Base-by-base conservation (phyloP, 2,329 filamentous ascomycete genomes). In the Cryphonectria nitschkei region DNA sequence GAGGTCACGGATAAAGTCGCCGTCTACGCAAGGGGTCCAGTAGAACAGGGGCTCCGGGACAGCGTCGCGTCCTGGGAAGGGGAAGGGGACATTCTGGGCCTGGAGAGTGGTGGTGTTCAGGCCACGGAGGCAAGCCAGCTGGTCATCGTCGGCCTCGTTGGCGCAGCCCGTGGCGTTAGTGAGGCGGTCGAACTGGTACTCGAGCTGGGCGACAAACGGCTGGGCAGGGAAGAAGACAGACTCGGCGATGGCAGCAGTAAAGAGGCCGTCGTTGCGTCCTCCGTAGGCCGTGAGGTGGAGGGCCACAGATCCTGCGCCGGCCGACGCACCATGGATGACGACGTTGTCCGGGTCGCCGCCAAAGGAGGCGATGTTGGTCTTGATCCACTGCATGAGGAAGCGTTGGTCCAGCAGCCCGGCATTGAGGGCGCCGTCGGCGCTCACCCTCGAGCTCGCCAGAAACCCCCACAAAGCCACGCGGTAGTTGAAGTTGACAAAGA, bases 391-490 rank as follows among this genome's bases (percentile, higher is more conserved):
- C 62, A 93, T 77, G 2, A 87, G 81, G 37, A 86, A 83, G 26
- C 88, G 82, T 79, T 92, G 89, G 74, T 93, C 90, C 2, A 91
- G 81, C 9, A 92, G 78, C 0, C 90, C 90, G 2, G 81, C 87
- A 75, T 93, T 92, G 11, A 91, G 81, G 65, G 85, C 83, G 0
- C 89, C 89, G 73, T 88, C 80, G 6, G 80, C 76, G 52, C 84
- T 83, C 13, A 92, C 82, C 41, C 85, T 81, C 54, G 88, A 84
- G 63, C 88, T 85, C 0, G 88, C 85, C 1, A 92, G 82, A 74
- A 92, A 92, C 0, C 90, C 90, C 74, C 87, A 87, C 0, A 87
- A 80, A 0, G 88, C 89, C 8, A 92, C 86, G 8, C 90, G 85
- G 75, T 90, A 90, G 78, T 89, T 89, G 77, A 90, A 89, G 75